Evolutionary conservation across 345 rosid genomes (phyloP).

Genomic region (Carallia brachiata): DNA sequence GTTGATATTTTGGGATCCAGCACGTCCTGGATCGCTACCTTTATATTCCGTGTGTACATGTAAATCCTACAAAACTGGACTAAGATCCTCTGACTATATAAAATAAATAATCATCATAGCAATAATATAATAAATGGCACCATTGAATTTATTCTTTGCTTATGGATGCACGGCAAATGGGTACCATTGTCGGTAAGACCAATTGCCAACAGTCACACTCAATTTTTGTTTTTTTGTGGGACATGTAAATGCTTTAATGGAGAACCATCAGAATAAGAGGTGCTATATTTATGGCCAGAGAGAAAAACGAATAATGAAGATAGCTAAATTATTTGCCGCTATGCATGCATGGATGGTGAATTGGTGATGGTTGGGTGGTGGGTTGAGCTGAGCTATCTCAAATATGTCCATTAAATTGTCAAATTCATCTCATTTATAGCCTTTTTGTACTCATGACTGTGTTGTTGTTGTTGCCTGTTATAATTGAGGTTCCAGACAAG

Average conservation of each 20-base stretch:
- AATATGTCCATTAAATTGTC: neutral
- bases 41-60: no score
- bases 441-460: neutral
- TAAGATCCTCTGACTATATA: neutral
- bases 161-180: neutral
- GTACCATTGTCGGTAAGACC: neutral
- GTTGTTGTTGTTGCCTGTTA: neutral
- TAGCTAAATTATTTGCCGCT: neutral
- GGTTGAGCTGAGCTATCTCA: conserved; percentile 2
- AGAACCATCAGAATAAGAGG: conserved; percentile 18
- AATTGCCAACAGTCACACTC: neutral
- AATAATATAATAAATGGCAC: neutral
- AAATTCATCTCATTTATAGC: neutral
- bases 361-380: neutral
- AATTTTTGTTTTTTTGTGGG: conserved; percentile 5
- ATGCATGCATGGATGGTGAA: conserved; percentile 22
- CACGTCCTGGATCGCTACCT: no score
- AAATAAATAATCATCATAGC: neutral
- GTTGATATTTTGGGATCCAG: no score
- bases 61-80: neutral
- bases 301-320: neutral
- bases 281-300: neutral
- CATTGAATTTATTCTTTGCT: neutral
- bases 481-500: neutral
- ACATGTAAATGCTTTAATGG: neutral